Evolutionary conservation across 306 rosid genomes (phyloP), one percentile per base, ranked within the genome.

Genomic region (Sindora glabra): DNA sequence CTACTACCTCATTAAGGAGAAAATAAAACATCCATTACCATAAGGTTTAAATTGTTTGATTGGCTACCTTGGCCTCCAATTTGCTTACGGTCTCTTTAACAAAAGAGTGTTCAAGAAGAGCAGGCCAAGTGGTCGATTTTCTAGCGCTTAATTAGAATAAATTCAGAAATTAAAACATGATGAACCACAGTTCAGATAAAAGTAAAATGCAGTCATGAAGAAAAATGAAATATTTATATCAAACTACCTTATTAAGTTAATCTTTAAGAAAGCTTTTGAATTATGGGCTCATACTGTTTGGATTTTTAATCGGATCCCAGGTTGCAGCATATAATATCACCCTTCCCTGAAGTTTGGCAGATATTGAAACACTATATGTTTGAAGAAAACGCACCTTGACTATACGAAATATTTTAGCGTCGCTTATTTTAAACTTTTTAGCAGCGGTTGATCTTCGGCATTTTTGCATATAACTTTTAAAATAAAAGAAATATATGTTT

Each of bases 291-390:
- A 92, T 92, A 51, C 73, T 79, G 22, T 92, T 96, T 3, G 99
- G 95, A 81, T 92, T 88, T 81, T 92, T 92, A 56, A 92, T 95
- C 3, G 96, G 99, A 64, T 92, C 99, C 99, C 89, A 86, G 57
- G 64, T 69, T n/a, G 65, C 47, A 51, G 44, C 57, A 70, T 39
- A 10, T 46, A 64, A 61, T 62, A 48, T 79, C 64, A 79, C 8
- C 5, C 49, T 42, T 63, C 41, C 55, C 39, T 8, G 32, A 29
- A 32, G 63, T 5, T 19, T 19, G 39, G 30, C 50, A 44, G 36
- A 22, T 40, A 38, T 40, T 67, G n/a, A 36, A 44, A 13, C 47
- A 68, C 44, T 23, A 3, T 33, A 24, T 6, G 15, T 16, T 55
- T 15, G n/a, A n/a, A n/a, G 47, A 60, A 64, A 62, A 70, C 56